A percentile compares a stretch with the other conserved stretches of the same genome.
Evolutionary conservation across 805 yeast species (phyloP).

Genomic region (Ogataea dorogensis): DNA sequence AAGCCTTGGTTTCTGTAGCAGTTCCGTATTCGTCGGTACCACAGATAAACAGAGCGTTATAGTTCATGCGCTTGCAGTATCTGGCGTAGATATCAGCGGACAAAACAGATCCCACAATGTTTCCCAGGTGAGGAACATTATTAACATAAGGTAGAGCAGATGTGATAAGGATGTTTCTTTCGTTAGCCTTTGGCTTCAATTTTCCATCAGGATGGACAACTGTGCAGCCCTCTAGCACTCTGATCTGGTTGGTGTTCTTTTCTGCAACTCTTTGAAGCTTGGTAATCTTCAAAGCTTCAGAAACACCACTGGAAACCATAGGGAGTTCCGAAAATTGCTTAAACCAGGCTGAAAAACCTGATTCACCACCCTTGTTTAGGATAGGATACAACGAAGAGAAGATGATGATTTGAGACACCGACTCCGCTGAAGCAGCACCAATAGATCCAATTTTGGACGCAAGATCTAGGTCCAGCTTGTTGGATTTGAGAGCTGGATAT

Average conservation of each 20-base stretch:
- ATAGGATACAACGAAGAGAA: slow-evolving; percentile 58
- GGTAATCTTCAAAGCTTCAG: slow-evolving; percentile 46
- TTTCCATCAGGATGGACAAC: slow-evolving; percentile 30
- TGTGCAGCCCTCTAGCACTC: slow-evolving; percentile 21
- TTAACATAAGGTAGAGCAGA: slow-evolving; percentile 98
- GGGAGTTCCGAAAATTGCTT: slow-evolving; percentile 37
- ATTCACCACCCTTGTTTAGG: slow-evolving; percentile 22
- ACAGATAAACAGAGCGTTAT: slow-evolving; percentile 82
- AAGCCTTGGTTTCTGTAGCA: slow-evolving; percentile 97
- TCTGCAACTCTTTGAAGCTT: slow-evolving; percentile 41
- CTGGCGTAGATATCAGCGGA: slow-evolving; percentile 93
- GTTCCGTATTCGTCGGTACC: slow-evolving; percentile 99
- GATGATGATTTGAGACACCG: slow-evolving; percentile 55
- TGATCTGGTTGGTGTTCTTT: slow-evolving; percentile 40
- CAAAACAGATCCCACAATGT: slow-evolving; percentile 91
- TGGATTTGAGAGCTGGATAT: slow-evolving; percentile 39
- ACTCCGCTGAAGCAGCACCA: slow-evolving; percentile 31
- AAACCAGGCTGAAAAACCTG: slow-evolving; percentile 38
- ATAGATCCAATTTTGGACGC: slow-evolving; percentile 16
- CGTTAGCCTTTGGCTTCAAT: slow-evolving; percentile 64
- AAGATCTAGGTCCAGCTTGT: slow-evolving; percentile 29
- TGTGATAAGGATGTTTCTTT: slow-evolving; percentile 83
- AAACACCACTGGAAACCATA: slow-evolving; percentile 45
- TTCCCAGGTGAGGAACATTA: slow-evolving; percentile 98
- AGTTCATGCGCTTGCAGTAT: slow-evolving; percentile 83